phyloP scores from a whole-genome alignment of 164 flowering plant genomes.

The Tetrastigma voinierianum region DNA sequence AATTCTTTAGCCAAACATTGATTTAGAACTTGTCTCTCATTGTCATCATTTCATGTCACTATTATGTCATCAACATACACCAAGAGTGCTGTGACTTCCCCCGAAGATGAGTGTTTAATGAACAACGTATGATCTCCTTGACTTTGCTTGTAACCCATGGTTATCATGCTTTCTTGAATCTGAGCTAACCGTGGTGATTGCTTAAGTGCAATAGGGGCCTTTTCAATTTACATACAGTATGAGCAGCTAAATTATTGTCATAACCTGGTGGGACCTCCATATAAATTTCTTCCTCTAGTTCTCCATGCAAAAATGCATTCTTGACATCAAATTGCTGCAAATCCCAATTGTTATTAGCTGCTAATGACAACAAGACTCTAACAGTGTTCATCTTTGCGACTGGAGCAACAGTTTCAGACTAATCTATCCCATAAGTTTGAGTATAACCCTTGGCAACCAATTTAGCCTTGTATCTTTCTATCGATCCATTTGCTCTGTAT shows the following conservation, averaged over 20 bases:
- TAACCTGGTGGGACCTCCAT: neutral
- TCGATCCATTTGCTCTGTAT: slow-evolving; percentile 1
- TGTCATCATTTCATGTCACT: slow-evolving; percentile 1
- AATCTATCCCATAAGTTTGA: slow-evolving; percentile 4
- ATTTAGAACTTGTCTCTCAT: neutral
- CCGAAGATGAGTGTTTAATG: slow-evolving; percentile 1
- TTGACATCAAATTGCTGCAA: slow-evolving; percentile 10
- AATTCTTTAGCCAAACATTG: slow-evolving; percentile 9
- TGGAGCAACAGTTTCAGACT: neutral
- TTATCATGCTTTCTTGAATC: neutral
- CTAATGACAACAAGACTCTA: neutral
- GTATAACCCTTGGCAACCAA: slow-evolving; percentile 9
- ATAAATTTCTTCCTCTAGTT: slow-evolving; percentile 1
- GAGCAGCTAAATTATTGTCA: neutral
- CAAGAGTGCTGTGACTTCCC: neutral
- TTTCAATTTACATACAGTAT: neutral
- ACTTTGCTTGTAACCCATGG: slow-evolving; percentile 1
- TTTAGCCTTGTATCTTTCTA: slow-evolving; percentile 5
- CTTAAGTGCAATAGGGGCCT: neutral
- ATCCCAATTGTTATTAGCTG: neutral
- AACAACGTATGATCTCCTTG: slow-evolving; percentile 9
- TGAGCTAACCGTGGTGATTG: slow-evolving; percentile 6
- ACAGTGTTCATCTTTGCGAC: slow-evolving; percentile 5
- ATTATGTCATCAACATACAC: slow-evolving; percentile 9
- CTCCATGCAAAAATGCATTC: slow-evolving; percentile 8